Base-by-base conservation (phyloP, 352 stramenopile genomes). In the Sclerospora graminicola region DNA sequence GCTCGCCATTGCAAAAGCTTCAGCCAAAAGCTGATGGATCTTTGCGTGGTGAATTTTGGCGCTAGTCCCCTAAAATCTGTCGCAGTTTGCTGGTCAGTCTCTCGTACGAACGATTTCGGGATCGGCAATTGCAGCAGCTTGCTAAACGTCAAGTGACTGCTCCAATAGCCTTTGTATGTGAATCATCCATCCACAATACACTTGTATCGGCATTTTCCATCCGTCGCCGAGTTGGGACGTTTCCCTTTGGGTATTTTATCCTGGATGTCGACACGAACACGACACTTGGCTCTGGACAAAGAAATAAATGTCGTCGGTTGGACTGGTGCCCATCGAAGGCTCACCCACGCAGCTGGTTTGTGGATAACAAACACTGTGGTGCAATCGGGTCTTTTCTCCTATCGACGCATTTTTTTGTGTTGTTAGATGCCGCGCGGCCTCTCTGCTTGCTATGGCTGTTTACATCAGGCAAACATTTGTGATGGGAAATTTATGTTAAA, bases 331-430 rank as follows among this genome's bases (percentile, higher is more conserved):
- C 31, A 32, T 81, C 6, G 53, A 78, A 24, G 68, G 81, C 43
- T 50, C 63, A n/a, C n/a, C n/a, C n/a, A 38, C 59, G 74, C 16
- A 87, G 74, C 53, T 89, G 77, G 77, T 89, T 89, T 49, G 54
- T 85, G 8, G 72, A 68, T n/a, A 86, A 84, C 46, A 37, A 86
- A 84, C 46, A 37, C 57, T 41, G 80, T 89, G 32, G 39, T 78
- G 24, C 69, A 85, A 60, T 66, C 54, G 76, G 19, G 56, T 88
- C 28, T 67, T 89, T 15, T 79, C 80, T 6, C 69, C 63, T 7
- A 53, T 89, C 26, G 76, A 91, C 24, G 60, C 74, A 26, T 56
- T 86, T 1, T n/a, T 89, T 89, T 33, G 74, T 91, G 45, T 49
- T 91, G 11, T 45, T 91, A 30, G 53, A 69, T 21, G 69, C 66